Evolutionary conservation across 192 early-diverging fungal genomes (phyloP).

Genomic region (Mortierella hygrophila): DNA sequence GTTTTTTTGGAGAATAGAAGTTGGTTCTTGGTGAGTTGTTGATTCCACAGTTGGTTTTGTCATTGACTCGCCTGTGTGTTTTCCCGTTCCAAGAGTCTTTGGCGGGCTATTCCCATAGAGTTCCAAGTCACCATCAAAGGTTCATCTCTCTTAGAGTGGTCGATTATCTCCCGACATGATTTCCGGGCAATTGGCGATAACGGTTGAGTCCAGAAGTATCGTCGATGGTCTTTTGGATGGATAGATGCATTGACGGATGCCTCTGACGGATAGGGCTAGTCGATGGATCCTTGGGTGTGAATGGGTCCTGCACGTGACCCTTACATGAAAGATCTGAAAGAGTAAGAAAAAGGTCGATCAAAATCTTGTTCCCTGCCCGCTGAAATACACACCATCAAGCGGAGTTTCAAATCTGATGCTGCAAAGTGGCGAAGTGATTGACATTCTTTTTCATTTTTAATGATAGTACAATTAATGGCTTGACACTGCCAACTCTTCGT

Average conservation of each 20-base stretch:
- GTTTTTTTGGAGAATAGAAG: background rate
- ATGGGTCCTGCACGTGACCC: conserved; percentile 5
- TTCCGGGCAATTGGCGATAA: background rate
- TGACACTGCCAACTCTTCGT: background rate
- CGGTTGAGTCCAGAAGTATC: background rate
- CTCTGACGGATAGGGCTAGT: conserved; percentile 53
- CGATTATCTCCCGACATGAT: background rate
- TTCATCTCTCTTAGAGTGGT: background rate
- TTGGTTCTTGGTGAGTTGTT: conserved; percentile 74
- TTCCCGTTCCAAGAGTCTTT: background rate
- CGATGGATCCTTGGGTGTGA: conserved; percentile 51
- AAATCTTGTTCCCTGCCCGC: background rate
- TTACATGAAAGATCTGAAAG: conserved; percentile 12
- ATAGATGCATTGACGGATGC: conserved; percentile 54
- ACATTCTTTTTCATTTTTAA: background rate
- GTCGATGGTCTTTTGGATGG: conserved; percentile 21
- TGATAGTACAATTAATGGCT: conserved; percentile 1
- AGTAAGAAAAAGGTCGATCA: conserved; percentile 7
- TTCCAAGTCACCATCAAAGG: background rate
- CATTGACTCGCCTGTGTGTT: background rate
- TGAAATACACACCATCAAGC: background rate
- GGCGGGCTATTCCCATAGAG: background rate
- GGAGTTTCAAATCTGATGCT: background rate
- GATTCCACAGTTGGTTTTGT: background rate
- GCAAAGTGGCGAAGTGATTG: too few relatives aligned